Evolutionary conservation across 78 protist species (phyloP).

Genomic region (slime mould (Dictyostelium discoideum)): dicty_2.7 NC_007089.4:3318001-3318500

Average conservation of each 20-base stretch:
- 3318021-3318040: conserved; percentile 1
- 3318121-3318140: conserved; percentile 60
- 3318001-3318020: conserved; percentile 71
- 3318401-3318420: conserved; percentile 83
- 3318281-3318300: conserved; percentile 40
- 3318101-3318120: not conserved
- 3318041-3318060: not conserved
- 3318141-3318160: not conserved
- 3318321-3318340: conserved; percentile 64
- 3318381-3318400: conserved; percentile 81
- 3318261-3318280: conserved; percentile 8
- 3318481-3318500: not conserved
- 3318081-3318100: conserved; percentile 79
- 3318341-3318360: conserved; percentile 25
- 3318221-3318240: not conserved
- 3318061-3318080: conserved; percentile 45
- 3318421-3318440: conserved; percentile 83
- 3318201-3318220: conserved; percentile 71
- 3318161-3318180: conserved; percentile 47
- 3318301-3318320: not conserved
- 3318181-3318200: conserved; percentile 51
- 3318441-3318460: conserved; percentile 7
- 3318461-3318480: not conserved
- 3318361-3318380: not conserved
- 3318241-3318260: not conserved